Conservation (phyloP, 768 basidiomycete genomes). For the Hygrophoropsis aurantiaca region DNA sequence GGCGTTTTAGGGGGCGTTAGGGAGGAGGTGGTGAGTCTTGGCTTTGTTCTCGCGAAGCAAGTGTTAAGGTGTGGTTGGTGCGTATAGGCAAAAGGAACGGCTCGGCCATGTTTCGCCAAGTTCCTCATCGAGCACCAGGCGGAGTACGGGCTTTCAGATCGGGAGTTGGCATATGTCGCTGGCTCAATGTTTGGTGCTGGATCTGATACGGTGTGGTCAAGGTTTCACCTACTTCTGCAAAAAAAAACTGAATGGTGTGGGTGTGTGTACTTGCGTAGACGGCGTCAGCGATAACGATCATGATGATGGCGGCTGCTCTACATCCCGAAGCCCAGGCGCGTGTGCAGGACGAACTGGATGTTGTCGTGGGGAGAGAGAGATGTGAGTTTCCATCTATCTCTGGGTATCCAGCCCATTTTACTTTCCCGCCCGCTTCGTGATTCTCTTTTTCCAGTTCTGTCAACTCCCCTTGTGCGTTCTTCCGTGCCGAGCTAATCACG, state of each 20-base stretch:
- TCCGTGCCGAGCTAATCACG: background rate
- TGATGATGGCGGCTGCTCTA: conserved; percentile 53
- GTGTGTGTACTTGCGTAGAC: conserved; percentile 17
- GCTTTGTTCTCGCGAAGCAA: background rate
- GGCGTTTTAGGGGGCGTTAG: conserved; percentile 28
- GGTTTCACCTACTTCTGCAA: background rate
- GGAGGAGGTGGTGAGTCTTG: conserved; percentile 25
- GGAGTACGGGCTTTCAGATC: conserved; percentile 28
- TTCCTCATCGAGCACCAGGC: conserved; percentile 36
- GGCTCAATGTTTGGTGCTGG: conserved; percentile 46
- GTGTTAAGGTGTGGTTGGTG: no score
- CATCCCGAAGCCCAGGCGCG: conserved; percentile 48
- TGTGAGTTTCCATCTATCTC: no score
- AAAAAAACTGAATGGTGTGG: background rate
- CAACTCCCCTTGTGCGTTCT: no score
- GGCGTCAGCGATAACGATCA: conserved; percentile 49
- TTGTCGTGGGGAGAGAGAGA: conserved; percentile 42
- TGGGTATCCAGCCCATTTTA: no score
- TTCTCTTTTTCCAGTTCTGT: no score
- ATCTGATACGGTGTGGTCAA: conserved; percentile 35
- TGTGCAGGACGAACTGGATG: conserved; percentile 55
- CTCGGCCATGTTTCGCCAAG: conserved; percentile 32
- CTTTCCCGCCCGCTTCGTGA: no score
- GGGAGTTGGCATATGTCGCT: conserved; percentile 38
- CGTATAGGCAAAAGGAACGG: conserved; percentile 21